Conservation (phyloP, 2,329 filamentous ascomycete species). For the Colletotrichum caudatum region DNA sequence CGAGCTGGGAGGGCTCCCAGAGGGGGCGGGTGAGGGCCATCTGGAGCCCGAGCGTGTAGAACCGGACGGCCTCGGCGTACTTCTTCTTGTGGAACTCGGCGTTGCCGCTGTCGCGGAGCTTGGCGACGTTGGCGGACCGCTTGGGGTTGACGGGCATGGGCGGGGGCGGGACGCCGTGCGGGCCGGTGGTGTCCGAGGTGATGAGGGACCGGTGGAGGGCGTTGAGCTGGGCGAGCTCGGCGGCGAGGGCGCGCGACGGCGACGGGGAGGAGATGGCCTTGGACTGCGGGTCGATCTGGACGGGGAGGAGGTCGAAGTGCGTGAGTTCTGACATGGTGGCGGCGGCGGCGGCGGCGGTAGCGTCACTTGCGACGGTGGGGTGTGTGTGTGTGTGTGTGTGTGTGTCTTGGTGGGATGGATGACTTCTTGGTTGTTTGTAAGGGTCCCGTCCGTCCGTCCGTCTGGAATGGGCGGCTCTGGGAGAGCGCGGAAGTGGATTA, state of each 20-base stretch:
- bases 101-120: slow-evolving; percentile 92
- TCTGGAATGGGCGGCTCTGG: neutral
- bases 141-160: slow-evolving; percentile 94
- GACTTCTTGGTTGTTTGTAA: neutral
- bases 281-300: slow-evolving; percentile 83
- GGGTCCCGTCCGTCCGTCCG: neutral
- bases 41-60: slow-evolving; percentile 88
- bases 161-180: slow-evolving; percentile 79
- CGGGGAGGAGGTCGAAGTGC: slow-evolving; percentile 84
- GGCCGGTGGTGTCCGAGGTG: slow-evolving; percentile 63
- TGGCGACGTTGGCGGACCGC: slow-evolving; percentile 86
- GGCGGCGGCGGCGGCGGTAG: neutral
- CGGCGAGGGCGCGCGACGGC: slow-evolving; percentile 63
- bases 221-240: slow-evolving; percentile 82
- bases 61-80: slow-evolving; percentile 79
- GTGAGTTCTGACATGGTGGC: slow-evolving; percentile 69
- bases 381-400: neutral
- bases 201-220: slow-evolving; percentile 80
- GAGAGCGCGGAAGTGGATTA: neutral
- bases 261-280: slow-evolving; percentile 74
- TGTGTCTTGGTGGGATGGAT: neutral
- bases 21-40: slow-evolving; percentile 86
- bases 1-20: slow-evolving; percentile 89
- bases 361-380: neutral
- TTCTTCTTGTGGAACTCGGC: slow-evolving; percentile 81